These are phyloP conservation scores for Stagonosporopsis chrysanthemi DNA, from an alignment of 2,329 filamentous ascomycete genomes.

Conservation along the genomic window DNA sequence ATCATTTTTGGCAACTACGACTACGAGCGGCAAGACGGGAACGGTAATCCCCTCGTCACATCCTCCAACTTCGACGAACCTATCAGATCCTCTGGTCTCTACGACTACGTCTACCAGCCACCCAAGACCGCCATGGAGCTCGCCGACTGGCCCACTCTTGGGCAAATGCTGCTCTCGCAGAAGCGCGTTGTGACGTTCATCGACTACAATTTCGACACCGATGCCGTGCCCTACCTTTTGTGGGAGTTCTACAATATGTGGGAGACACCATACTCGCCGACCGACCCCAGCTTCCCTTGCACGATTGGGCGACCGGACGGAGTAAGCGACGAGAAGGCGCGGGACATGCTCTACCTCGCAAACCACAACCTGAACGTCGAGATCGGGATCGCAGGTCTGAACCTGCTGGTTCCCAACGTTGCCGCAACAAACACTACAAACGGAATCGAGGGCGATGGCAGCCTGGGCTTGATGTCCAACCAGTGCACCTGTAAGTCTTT, in stretches of 20 bases:
- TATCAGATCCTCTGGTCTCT: constrained; percentile 75
- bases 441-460: constrained; percentile 41
- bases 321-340: constrained; percentile 59
- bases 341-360: constrained; percentile 76
- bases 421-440: constrained; percentile 48
- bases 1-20: constrained; percentile 84
- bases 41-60: constrained; percentile 62
- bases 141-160: constrained; percentile 86
- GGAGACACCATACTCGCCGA: constrained; percentile 88
- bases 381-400: constrained; percentile 52
- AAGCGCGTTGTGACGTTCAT: constrained; percentile 52
- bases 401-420: constrained; percentile 48
- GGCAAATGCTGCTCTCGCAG: constrained; percentile 58
- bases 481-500: constrained; percentile 43
- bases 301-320: constrained; percentile 77
- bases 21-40: constrained; percentile 38
- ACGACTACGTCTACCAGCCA: constrained; percentile 77
- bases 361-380: constrained; percentile 93
- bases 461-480: constrained; percentile 45
- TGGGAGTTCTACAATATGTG: constrained; percentile 91
- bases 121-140: constrained; percentile 76
- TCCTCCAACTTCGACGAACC: constrained; percentile 70
- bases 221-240: constrained; percentile 79
- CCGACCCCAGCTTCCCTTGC: constrained; percentile 76
- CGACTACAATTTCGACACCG: constrained; percentile 71